Conservation (phyloP, 805 yeast genomes). For the Metschnikowia amazonensis region DNA sequence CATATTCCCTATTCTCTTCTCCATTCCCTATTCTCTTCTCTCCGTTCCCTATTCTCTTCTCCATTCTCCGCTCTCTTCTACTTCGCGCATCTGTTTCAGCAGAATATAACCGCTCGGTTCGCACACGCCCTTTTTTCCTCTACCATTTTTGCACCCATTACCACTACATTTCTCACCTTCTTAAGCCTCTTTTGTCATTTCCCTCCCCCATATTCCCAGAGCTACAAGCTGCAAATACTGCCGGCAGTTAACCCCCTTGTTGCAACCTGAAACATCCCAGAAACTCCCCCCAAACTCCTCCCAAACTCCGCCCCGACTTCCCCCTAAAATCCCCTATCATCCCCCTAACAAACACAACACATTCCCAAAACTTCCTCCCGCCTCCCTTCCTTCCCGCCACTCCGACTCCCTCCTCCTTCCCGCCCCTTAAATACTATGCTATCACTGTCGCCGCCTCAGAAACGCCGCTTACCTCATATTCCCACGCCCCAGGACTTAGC, state of each 20-base stretch:
- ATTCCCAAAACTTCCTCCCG: too few species aligned
- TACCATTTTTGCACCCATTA: constrained; percentile 20
- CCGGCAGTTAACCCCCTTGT: not conserved
- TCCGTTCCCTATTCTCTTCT: too few species aligned
- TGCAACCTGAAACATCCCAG: not conserved
- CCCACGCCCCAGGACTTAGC: constrained; percentile 18
- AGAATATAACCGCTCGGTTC: not conserved
- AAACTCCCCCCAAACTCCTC: not conserved
- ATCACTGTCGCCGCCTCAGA: constrained; percentile 8
- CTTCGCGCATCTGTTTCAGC: not conserved
- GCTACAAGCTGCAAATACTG: not conserved
- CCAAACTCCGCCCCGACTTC: constrained; percentile 5
- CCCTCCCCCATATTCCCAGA: not conserved
- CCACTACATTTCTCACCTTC: constrained; percentile 1
- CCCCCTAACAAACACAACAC: too few species aligned
- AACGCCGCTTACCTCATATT: constrained; percentile 11
- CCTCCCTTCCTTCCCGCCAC: too few species aligned
- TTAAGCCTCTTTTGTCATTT: not conserved
- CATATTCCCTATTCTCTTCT: not conserved
- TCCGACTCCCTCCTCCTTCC: not conserved
- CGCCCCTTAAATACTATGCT: not conserved
- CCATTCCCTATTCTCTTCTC: not conserved
- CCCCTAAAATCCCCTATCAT: not conserved
- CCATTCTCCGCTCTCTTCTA: too few species aligned
- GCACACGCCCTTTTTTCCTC: constrained; percentile 12